Percentiles rank a stretch among this genome's conserved stretches.
Conservation (phyloP, 1,139 yeast genomes). For the Kodamaea suecica region DNA sequence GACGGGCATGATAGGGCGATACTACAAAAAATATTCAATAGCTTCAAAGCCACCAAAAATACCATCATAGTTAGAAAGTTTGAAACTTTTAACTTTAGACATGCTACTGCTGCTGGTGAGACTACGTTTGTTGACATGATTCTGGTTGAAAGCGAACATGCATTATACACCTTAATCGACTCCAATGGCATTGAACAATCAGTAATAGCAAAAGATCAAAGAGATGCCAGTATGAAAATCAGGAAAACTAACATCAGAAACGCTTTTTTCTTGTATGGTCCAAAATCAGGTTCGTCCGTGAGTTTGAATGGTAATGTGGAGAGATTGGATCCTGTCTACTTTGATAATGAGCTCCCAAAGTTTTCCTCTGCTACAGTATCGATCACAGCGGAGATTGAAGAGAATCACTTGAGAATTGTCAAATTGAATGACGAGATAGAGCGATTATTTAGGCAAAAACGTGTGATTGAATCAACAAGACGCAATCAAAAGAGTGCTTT, state of each 20-base stretch:
- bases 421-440: conserved; percentile 16
- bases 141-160: conserved; percentile 50
- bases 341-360: conserved; percentile 29
- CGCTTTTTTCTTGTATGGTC: conserved; percentile 41
- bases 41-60: conserved; percentile 23
- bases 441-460: conserved; percentile 17
- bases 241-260: conserved; percentile 36
- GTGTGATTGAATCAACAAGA: conserved; percentile 10
- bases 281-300: background rate
- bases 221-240: background rate
- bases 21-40: conserved; percentile 44
- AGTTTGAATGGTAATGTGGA: conserved; percentile 1
- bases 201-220: conserved; percentile 29
- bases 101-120: conserved; percentile 27
- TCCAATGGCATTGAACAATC: conserved; percentile 55
- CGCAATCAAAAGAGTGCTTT: conserved; percentile 9
- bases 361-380: background rate
- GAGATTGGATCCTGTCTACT: conserved; percentile 43
- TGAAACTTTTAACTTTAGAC: conserved; percentile 53
- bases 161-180: conserved; percentile 67
- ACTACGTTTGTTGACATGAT: conserved; percentile 61
- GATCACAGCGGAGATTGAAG: conserved; percentile 12
- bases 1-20: conserved; percentile 57
- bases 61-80: conserved; percentile 51
- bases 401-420: conserved; percentile 13